Percentiles rank a stretch among this genome's conserved stretches.
These are phyloP conservation scores for Termitomyces sp. DNA, from an alignment of 1,284 basidiomycete species.

Conservation along the genomic window DNA sequence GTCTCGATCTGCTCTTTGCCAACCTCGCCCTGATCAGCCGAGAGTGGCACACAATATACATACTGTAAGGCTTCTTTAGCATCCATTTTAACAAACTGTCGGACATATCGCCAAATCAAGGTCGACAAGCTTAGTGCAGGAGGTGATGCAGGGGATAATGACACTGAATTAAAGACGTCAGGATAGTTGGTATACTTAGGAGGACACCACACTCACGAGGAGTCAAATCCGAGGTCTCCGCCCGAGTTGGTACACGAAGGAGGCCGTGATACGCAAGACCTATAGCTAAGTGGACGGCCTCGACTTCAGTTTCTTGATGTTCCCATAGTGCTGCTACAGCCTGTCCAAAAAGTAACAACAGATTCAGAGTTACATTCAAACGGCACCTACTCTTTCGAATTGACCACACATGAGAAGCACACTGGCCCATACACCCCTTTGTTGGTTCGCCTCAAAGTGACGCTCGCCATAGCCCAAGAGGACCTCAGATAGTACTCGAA, in stretches of 20 bases:
- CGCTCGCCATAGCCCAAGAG: constrained; percentile 85
- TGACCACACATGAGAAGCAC: constrained; percentile 90
- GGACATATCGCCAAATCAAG: constrained; percentile 88
- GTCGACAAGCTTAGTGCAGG: constrained; percentile 81
- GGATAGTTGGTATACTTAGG: background rate
- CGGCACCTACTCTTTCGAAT: constrained; percentile 75
- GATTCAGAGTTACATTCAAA: constrained; percentile 1
- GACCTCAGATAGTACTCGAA: constrained; percentile 77
- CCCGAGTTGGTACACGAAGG: constrained; percentile 74
- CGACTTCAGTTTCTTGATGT: constrained; percentile 83
- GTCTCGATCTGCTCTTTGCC: constrained; percentile 82
- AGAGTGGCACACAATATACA: constrained; percentile 85
- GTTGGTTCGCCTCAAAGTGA: constrained; percentile 81
- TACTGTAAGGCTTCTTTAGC: constrained; percentile 94
- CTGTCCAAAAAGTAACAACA: constrained; percentile 30
- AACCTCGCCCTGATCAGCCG: constrained; percentile 68
- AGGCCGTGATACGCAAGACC: constrained; percentile 93
- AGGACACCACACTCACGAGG: constrained; percentile 52
- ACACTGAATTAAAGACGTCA: constrained; percentile 40
- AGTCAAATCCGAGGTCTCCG: constrained; percentile 78
- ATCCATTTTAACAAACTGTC: constrained; percentile 88
- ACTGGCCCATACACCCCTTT: constrained; percentile 82
- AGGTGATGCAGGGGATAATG: constrained; percentile 55
- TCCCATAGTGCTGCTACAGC: constrained; percentile 90
- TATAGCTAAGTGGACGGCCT: constrained; percentile 93